Evolutionary conservation across 108 stramenopile species (phyloP), one percentile per base, ranked within the genome.

Genomic region (Discostella pseudostelligera): DNA sequence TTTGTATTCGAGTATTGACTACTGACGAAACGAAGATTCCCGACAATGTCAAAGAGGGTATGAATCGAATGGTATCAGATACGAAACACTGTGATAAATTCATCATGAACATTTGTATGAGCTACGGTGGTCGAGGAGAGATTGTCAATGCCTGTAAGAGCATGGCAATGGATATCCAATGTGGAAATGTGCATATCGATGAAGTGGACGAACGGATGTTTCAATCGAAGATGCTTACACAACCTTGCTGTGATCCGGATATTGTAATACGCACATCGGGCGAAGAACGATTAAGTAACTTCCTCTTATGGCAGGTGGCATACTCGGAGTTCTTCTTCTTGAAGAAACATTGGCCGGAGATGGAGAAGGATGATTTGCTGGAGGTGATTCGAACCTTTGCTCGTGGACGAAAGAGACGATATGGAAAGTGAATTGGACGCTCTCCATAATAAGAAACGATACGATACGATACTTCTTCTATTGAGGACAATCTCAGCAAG

Each of bases 241-340:
- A 53, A 16, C 72, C 70, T 44, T 80, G 72, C 42, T 76, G 78
- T 39, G 90, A 91, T 65, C 97, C 97, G 0, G 97, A 99, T 43
- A 54, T 98, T 1, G 58, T 99, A 40, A 88, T 99, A 19, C 84
- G 99, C 19, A 99, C 99, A 0, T 90, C 88, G 20, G 99, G 99
- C 1, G 99, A 99, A 86, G 60, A 80, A 24, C 83, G 99, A 17
- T 66, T 97, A 17, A 93, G 89, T 62, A 97, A 97, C 78, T 98
- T 96, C 73, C 78, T 97, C 21, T 69, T 99, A 14, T 98, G 93
- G 91, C 96, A 99, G 64, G 46, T 86, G 28, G 97, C 97, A 12
- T 96, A 98, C 62, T 82, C 96, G 4, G 97, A 99, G 79, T 55
- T 98, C 19, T 94, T 96, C 70, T 99, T 99, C 66, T 42, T 97